Base-by-base conservation (phyloP, 106 monocot species). In the Platanthera zijinensis region DNA sequence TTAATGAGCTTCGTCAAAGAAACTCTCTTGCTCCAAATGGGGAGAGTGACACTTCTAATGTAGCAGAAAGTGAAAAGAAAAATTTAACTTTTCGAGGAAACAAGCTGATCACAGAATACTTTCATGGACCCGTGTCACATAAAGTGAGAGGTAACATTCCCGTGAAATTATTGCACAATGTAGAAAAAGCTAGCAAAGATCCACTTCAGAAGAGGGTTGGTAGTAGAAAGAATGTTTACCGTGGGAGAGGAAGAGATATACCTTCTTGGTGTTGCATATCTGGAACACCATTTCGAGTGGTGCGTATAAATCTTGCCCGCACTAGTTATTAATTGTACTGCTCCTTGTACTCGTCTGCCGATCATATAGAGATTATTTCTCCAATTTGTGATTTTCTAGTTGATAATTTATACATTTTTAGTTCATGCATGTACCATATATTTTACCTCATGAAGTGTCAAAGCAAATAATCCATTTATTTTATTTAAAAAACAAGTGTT, bases 261-360 rank as follows among this genome's bases (percentile, higher is more conserved):
- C 92, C 97, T 15, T 59, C 88, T 49, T 99, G 97, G 97, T 99
- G 97, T 84, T 87, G 83, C 73, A 80, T 99, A 77, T 86, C 97
- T 73, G 97, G 97, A 78, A 99, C 97, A 64, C 84, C 90, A 78
- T 99, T 99, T 81, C 85, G 94, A 75, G 97, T 99, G 94, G 97
- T 99, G 91, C 71, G 48, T 8, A 72, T 21, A 15, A 1, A 21
- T 50, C 51, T 0, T 51, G 2, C 39, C 8, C 39, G 48, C 48
- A 17, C 12, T 6, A 48, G 48, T 15, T 70, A 46, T 70, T 48
- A 48, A 25, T 70, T n/a, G 32, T 45, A 4, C 67, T 22, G 12
- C 8, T 53, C 53, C 67, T 67, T 39, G 67, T 25, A 39, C 39
- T 22, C 7, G 18, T 7, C 53, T 53, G 8, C 4, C 4, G 14